Evolutionary conservation across 306 rosid genomes (phyloP).

Genomic region (Fragaria ananassa): DNA sequence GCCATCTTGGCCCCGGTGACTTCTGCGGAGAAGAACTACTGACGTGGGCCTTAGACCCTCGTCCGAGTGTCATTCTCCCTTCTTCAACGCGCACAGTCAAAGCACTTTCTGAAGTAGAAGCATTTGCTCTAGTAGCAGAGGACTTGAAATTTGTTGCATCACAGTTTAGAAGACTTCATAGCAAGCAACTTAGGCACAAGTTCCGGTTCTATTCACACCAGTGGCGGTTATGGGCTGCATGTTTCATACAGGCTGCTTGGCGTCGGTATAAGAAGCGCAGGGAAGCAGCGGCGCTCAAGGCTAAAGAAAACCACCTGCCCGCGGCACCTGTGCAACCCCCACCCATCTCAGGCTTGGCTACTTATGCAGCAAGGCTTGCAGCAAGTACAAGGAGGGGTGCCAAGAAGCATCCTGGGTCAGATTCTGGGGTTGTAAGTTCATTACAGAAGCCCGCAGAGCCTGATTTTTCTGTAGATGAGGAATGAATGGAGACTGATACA

Average conservation of each 20-base stretch:
- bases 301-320: conserved; percentile 31
- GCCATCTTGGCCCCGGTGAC: conserved; percentile 73
- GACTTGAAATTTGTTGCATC: conserved; percentile 89
- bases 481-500: conserved; percentile 1
- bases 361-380: conserved; percentile 23
- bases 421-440: conserved; percentile 49
- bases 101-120: conserved; percentile 83
- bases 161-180: conserved; percentile 73
- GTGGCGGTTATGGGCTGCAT: conserved; percentile 88
- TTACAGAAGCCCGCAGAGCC: conserved; percentile 83
- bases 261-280: conserved; percentile 58
- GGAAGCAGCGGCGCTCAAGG: conserved; percentile 48
- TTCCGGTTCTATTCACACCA: conserved; percentile 88
- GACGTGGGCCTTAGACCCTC: conserved; percentile 92
- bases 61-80: conserved; percentile 67
- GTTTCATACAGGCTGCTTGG: conserved; percentile 91
- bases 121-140: conserved; percentile 86
- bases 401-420: conserved; percentile 35
- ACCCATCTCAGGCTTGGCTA: conserved; percentile 22
- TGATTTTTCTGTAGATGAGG: conserved; percentile 55
- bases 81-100: conserved; percentile 82
- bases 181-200: conserved; percentile 75
- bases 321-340: conserved; percentile 27
- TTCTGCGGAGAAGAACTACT: conserved; percentile 93
- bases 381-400: conserved; percentile 39